Evolutionary conservation across 495 filamentous ascomycete genomes (phyloP).

Genomic region (Xylaria nigripes): DNA sequence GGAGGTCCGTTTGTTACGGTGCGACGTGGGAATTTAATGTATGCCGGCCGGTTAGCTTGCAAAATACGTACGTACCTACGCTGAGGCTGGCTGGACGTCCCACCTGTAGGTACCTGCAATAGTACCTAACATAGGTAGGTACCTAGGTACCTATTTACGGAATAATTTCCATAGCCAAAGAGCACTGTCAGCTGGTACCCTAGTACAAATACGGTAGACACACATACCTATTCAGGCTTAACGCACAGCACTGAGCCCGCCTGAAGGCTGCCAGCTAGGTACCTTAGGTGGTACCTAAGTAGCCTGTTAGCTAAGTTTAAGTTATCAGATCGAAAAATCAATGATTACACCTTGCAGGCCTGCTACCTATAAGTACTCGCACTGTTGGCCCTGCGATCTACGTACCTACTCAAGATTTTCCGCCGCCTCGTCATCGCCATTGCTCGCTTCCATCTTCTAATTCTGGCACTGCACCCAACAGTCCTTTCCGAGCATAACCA

Average conservation of each 20-base stretch:
- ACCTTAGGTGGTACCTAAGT: not conserved
- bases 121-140: not conserved
- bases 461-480: not conserved
- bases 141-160: not conserved
- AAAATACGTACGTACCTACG: too few species aligned
- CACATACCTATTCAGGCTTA: not conserved
- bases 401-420: slow-evolving; percentile 2
- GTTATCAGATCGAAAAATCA: slow-evolving; percentile 13
- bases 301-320: not conserved
- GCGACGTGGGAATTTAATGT: too few species aligned
- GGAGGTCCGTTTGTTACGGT: too few species aligned
- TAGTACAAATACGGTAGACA: not conserved
- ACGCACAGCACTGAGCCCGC: too few species aligned
- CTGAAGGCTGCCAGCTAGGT: too few species aligned
- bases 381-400: not conserved
- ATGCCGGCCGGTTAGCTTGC: too few species aligned
- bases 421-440: not conserved
- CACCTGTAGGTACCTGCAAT: too few species aligned
- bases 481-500: not conserved
- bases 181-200: not conserved
- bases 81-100: too few species aligned
- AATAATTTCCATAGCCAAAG: too few species aligned
- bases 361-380: not conserved
- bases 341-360: not conserved
- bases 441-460: not conserved